Base-by-base conservation (phyloP, 2,329 filamentous ascomycete genomes). In the Trichoderma sp. region DNA sequence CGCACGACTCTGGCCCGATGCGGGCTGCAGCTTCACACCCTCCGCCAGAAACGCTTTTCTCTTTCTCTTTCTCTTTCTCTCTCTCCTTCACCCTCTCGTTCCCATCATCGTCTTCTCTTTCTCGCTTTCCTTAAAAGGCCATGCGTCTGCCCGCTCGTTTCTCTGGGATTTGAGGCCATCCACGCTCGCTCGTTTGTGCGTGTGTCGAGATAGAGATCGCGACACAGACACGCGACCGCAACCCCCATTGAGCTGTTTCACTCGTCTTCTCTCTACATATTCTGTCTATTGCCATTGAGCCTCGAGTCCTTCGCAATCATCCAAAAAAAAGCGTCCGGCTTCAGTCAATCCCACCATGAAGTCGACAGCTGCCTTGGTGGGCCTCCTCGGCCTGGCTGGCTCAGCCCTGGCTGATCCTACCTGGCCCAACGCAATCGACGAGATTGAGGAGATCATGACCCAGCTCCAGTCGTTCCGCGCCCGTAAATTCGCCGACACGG, bases 391-490 rank as follows among this genome's bases (percentile, higher is more conserved):
- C 69, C 74, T 83, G 65, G 77, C 76, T 57, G 70, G 76, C 68
- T 63, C 58, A 19, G 74, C 74, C 58, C 69, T 71, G 56, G 82
- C 85, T 27, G 83, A 84, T 70, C 84, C 84, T 35, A 89, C 86
- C 72, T 90, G 87, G 87, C 87, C 87, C 2, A 83, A 85, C 2
- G 73, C 80, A 13, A 82, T 82, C 19, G 87, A 90, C 72, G 87
- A 89, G 74, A 78, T 90, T 68, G 87, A 90, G 76, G 87, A 89
- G 75, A 84, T 89, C 70, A 86, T 89, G 80, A 87, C 84, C 73
- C 84, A 89, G 71, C 83, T 85, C 63, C 78, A 80, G 37, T 86
- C 85, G 3, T 85, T 87, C 72, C 79, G 81, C 54, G 80, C 83
- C 35, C 81, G 86, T 70, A 81, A 84, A 48, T 88, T 90, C 74